phyloP scores from a whole-genome alignment of 1,139 yeast species.

The Debaryomyces sp. region DNA sequence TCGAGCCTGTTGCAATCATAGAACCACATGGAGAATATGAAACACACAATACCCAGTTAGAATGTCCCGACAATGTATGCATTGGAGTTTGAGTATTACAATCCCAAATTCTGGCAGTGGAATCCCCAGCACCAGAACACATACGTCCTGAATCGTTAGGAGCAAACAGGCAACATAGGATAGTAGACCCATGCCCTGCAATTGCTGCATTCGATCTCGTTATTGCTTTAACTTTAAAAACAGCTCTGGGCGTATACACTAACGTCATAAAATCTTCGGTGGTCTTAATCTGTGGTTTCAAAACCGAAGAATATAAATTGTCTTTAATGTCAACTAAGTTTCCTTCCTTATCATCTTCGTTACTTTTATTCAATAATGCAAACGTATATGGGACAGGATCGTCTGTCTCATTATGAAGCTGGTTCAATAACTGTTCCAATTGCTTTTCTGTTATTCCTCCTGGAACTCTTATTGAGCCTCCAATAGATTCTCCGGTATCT shows the following conservation, averaged over 20 bases:
- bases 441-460: slow-evolving; percentile 86
- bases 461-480: slow-evolving; percentile 89
- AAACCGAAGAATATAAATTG: slow-evolving; percentile 73
- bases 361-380: slow-evolving; percentile 56
- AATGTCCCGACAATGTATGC: slow-evolving; percentile 79
- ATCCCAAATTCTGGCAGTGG: slow-evolving; percentile 98
- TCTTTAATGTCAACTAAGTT: slow-evolving; percentile 71
- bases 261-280: slow-evolving; percentile 93
- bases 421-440: slow-evolving; percentile 83
- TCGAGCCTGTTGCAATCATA: slow-evolving; percentile 91
- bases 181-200: slow-evolving; percentile 94
- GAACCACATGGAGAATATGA: slow-evolving; percentile 93
- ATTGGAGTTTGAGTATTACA: slow-evolving; percentile 93
- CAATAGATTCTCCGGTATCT: slow-evolving; percentile 88
- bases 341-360: slow-evolving; percentile 38
- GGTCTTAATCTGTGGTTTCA: slow-evolving; percentile 84
- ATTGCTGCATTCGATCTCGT: slow-evolving; percentile 92
- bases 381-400: slow-evolving; percentile 93
- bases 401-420: slow-evolving; percentile 63
- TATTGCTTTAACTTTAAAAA: slow-evolving; percentile 89
- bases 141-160: slow-evolving; percentile 84
- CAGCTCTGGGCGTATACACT: slow-evolving; percentile 92
- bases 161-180: slow-evolving; percentile 89
- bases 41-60: slow-evolving; percentile 94
- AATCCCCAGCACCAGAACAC: slow-evolving; percentile 97